These are phyloP conservation scores for Bipolaris zeicola DNA, from an alignment of 2,329 filamentous ascomycete species.

Conservation along the genomic window DNA sequence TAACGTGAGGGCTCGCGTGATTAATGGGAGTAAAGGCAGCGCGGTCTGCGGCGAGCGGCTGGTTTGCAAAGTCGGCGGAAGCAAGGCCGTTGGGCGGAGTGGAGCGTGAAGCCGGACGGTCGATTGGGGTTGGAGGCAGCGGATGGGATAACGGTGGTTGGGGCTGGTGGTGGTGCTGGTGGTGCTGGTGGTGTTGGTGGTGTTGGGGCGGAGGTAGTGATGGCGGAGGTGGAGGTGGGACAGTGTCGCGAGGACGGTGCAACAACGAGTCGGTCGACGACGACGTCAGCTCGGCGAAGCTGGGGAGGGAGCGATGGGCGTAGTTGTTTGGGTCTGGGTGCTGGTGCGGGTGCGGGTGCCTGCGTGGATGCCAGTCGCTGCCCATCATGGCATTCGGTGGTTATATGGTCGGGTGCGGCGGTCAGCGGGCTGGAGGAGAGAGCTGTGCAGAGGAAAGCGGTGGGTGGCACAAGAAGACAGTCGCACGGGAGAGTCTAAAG, in stretches of 20 bases:
- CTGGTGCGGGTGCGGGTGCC: conserved; percentile 16
- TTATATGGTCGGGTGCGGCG: conserved; percentile 7
- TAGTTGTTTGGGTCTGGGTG: conserved; percentile 12
- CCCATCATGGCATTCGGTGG: conserved; percentile 20
- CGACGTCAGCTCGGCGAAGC: conserved; percentile 32
- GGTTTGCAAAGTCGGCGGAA: conserved; percentile 7
- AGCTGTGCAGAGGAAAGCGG: conserved; percentile 5
- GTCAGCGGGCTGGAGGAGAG: conserved; percentile 9
- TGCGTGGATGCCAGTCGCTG: conserved; percentile 21
- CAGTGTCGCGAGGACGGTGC: conserved; percentile 22
- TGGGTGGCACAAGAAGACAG: conserved; percentile 16
- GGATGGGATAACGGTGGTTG: background rate
- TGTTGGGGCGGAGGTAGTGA: background rate
- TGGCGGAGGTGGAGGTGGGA: conserved; percentile 8
- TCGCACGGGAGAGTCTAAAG: conserved; percentile 14
- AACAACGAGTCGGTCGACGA: conserved; percentile 22
- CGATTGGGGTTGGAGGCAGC: background rate
- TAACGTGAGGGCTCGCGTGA: conserved; percentile 23
- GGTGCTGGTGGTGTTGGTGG: background rate
- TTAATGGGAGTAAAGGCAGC: conserved; percentile 20
- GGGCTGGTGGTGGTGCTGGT: background rate
- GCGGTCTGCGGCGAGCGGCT: conserved; percentile 1
- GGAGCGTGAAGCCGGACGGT: conserved; percentile 12
- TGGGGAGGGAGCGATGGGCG: conserved; percentile 26
- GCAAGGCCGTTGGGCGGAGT: conserved; percentile 7